phyloP scores from a whole-genome alignment of 1,139 yeast genomes.

The Geotrichum phurueaensis region DNA sequence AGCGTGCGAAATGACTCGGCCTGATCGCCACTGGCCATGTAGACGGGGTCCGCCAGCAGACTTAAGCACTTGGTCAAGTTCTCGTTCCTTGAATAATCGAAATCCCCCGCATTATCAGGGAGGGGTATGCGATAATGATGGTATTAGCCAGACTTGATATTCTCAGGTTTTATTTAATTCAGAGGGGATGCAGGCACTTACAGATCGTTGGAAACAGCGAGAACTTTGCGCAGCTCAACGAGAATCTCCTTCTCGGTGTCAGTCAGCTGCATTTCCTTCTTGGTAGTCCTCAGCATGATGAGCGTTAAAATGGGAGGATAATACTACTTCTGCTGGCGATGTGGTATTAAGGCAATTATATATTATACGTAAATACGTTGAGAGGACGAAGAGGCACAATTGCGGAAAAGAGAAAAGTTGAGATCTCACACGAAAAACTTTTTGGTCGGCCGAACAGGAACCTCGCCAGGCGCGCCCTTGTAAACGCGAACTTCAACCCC shows the following conservation, averaged over 20 bases:
- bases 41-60: slow-evolving; percentile 3
- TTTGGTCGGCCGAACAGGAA: not conserved
- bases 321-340: not conserved
- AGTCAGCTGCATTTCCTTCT: not conserved
- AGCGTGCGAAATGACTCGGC: slow-evolving; percentile 7
- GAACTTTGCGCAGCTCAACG: not conserved
- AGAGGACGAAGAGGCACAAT: too few species aligned
- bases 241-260: slow-evolving; percentile 3
- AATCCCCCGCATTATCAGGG: not conserved
- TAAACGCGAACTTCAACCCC: slow-evolving; percentile 12
- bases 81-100: not conserved
- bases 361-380: not conserved
- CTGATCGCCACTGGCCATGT: not conserved
- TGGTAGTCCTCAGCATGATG: slow-evolving; percentile 1
- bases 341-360: not conserved
- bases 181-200: not conserved
- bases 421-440: not conserved
- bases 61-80: not conserved
- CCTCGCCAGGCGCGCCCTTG: not conserved
- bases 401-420: not conserved
- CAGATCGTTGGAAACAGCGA: slow-evolving; percentile 4
- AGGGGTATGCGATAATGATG: not conserved
- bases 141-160: not conserved
- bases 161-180: too few species aligned
- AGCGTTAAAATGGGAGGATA: not conserved